Percentiles rank a stretch among this genome's conserved stretches.
phyloP scores from a whole-genome alignment of 306 rosid genomes.

The Sphenostylis stenocarpa region DNA sequence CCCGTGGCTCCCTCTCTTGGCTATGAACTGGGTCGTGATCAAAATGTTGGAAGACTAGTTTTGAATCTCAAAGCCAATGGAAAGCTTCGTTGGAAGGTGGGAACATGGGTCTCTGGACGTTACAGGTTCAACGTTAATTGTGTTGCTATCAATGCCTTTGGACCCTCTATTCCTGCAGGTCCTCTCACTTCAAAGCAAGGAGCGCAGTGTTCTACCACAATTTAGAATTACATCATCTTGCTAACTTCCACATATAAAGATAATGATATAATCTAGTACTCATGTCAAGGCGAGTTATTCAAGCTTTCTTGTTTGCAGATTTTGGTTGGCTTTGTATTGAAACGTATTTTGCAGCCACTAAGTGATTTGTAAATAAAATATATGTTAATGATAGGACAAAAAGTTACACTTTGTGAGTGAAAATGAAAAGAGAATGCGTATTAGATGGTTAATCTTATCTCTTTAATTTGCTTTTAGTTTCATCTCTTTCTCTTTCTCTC shows the following conservation, averaged over 20 bases:
- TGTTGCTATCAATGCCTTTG: conserved; percentile 66
- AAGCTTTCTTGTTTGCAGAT: conserved; percentile 1
- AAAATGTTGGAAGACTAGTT: conserved; percentile 57
- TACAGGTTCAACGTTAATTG: conserved; percentile 73
- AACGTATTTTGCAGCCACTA: conserved; percentile 30
- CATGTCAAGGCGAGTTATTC: conserved; percentile 12
- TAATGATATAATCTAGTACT: background rate
- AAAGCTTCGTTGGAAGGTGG: conserved; percentile 82
- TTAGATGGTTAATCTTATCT: conserved; percentile 32
- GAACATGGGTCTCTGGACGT: conserved; percentile 89
- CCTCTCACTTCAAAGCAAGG: conserved; percentile 62
- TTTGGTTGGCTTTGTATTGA: conserved; percentile 45
- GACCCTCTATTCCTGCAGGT: conserved; percentile 46
- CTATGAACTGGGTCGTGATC: conserved; percentile 74
- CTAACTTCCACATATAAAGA: background rate
- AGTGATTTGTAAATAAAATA: conserved; percentile 44
- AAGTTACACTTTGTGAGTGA: conserved; percentile 38
- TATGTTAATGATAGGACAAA: conserved; percentile 32
- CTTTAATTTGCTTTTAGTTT: conserved; percentile 10
- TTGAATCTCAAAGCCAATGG: conserved; percentile 68
- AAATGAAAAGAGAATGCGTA: conserved; percentile 33
- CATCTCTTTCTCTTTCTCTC: conserved; percentile 2
- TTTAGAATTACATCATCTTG: conserved; percentile 26
- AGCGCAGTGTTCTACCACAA: conserved; percentile 69
- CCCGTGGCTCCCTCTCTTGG: conserved; percentile 81